Evolutionary conservation across 2,329 filamentous ascomycete species (phyloP), one percentile per base, ranked within the genome.

Genomic region (Xylariaceae sp.): DNA sequence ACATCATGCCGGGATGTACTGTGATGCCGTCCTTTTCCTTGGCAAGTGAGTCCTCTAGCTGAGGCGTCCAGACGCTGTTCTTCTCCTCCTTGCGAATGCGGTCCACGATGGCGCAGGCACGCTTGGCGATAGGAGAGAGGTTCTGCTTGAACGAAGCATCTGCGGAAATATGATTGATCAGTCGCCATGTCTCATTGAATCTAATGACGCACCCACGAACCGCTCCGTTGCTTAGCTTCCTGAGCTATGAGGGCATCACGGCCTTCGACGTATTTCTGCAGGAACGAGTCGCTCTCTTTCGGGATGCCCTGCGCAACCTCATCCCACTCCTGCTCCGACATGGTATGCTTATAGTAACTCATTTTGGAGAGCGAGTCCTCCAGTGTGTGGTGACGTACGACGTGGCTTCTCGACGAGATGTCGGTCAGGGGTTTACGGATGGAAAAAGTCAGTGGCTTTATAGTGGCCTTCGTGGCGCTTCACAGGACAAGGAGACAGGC

Each of bases 1-100:
- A 96, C 86, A 95, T 93, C 85, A 95, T 95, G 9, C 90, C 90
- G 1, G 89, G 89, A 59, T 86, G 88, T 38, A 91, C 69, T 51
- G 81, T 79, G 46, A 79, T 75, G 53, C 80, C 72, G 19, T 68
- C 63, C n/a, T 65, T 69, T 42, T 80, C 72, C 49, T 78, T 75
- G 3, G 83, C 81, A 3, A 89, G 68, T 34, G 73, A 73, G 56
- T 90, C 82, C 54, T 91, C 85, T 37, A 85, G 78, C 34, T 79
- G 76, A 24, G 78, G 72, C 9, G 83, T 89, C 90, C 89, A 95
- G 45, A 91, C 69, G 3, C 79, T 83, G 39, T 74, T 70, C 55
- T 83, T 79, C 67, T 97, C 91, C 54, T 87, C 78, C 38, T 80
- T 76, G 33, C 89, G 82, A 57, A 96, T 93, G 46, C 80, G 78